Evolutionary conservation across 352 stramenopile species (phyloP).

Genomic region (Aphanomyces astaci): DNA sequence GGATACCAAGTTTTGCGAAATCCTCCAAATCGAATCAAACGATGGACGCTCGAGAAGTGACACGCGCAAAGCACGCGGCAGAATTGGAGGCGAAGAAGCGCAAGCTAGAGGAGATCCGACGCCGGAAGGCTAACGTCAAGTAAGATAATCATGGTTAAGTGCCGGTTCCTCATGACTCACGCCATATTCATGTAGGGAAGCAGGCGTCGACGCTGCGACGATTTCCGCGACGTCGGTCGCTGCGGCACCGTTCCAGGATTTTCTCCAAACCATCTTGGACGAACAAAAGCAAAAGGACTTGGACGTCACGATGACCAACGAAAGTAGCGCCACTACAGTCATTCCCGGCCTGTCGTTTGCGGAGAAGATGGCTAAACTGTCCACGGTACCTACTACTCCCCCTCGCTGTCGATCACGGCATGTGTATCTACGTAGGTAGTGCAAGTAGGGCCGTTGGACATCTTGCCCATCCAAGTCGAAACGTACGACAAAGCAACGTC

Average conservation of each 20-base stretch:
- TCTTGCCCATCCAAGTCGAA: constrained; percentile 18
- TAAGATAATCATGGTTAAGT: constrained; percentile 24
- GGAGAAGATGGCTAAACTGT: constrained; percentile 21
- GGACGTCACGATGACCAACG: constrained; percentile 24
- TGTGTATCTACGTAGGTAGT: background rate
- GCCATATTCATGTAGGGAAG: background rate
- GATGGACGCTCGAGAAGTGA: constrained; percentile 21
- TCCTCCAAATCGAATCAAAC: background rate
- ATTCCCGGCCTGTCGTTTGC: constrained; percentile 11
- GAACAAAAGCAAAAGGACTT: constrained; percentile 64
- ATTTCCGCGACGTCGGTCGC: background rate
- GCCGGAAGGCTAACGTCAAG: constrained; percentile 70
- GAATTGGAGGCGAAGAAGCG: constrained; percentile 83
- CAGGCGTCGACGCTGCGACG: background rate
- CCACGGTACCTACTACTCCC: no score
- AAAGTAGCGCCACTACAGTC: background rate
- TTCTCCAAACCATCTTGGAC: constrained; percentile 23
- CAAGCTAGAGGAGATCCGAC: constrained; percentile 86
- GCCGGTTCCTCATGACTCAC: background rate
- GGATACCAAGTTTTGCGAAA: background rate
- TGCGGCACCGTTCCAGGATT: constrained; percentile 20
- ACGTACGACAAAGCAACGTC: constrained; percentile 21
- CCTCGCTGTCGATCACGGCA: background rate
- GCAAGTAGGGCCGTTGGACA: constrained; percentile 16
- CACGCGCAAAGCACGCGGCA: constrained; percentile 68